Base-by-base conservation (phyloP, 768 basidiomycete species). In the Mycena floridula region DNA sequence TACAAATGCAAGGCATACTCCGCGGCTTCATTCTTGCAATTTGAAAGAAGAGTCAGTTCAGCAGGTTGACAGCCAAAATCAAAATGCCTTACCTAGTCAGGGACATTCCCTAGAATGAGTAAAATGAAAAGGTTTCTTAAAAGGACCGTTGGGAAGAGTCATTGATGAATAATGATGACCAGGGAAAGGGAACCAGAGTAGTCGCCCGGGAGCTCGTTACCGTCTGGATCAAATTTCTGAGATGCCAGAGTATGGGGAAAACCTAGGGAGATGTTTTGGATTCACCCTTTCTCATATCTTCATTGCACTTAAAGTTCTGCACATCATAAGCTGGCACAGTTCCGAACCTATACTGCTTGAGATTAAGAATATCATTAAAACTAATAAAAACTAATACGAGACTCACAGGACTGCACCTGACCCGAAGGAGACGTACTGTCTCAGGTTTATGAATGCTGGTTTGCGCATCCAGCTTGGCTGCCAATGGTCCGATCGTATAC, bases 1-100 rank as follows among this genome's bases (percentile, higher is more conserved):
- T 70, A 74, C 42, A 72, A 66, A 46, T 76, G 74, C 18, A 74
- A 58, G 5, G 71, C 73, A 4, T 64, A 51, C 28, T 75, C 75
- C 7, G 64, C 73, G 1, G 68, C 68, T 16, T 62, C 18, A 5
- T 11, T 55, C 45, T 43, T n/a, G n/a, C n/a, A n/a, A n/a, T n/a
- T n/a, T n/a, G n/a, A n/a, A n/a, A 5, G 26, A 8, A 3, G 25
- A 2, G 32, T 12, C 7, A 22, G 9, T 41, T 18, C 23, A 30
- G 16, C 7, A 25, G 27, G 0, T n/a, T 15, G 11, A 13, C 7
- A 12, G 13, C n/a, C 16, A 7, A 9, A 13, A 43, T 12, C 15
- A 8, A 47, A 0, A 13, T 18, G 24, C 23, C 46, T 15, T 40
- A 41, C 30, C 2, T 39, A 40, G 42, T 72, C 61, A 2, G 57